Evolutionary conservation across 2,329 filamentous ascomycete genomes (phyloP).

Genomic region (Alternaria postmessia): DNA sequence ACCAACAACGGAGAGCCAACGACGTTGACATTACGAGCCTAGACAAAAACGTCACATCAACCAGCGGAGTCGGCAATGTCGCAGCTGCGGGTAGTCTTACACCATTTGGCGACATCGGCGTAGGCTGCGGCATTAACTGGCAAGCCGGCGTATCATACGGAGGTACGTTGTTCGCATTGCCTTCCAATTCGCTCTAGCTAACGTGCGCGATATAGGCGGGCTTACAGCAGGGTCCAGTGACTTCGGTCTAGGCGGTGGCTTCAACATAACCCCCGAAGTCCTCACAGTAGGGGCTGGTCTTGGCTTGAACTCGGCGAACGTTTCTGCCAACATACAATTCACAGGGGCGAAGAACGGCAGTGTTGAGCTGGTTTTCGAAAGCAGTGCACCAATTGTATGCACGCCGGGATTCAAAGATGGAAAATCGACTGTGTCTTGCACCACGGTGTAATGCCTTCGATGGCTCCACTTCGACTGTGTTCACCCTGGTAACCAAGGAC

Average conservation of each 20-base stretch:
- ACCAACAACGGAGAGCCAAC: not conserved
- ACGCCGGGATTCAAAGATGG: slow-evolving; percentile 4
- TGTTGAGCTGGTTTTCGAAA: slow-evolving; percentile 15
- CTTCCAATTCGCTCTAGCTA: not conserved
- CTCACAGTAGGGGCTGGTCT: slow-evolving; percentile 13
- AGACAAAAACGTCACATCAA: slow-evolving; percentile 15
- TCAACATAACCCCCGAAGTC: slow-evolving; percentile 12
- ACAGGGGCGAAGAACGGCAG: slow-evolving; percentile 14
- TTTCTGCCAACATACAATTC: slow-evolving; percentile 16
- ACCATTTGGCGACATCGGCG: slow-evolving; percentile 20
- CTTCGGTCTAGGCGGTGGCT: slow-evolving; percentile 19
- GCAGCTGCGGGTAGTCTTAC: slow-evolving; percentile 16
- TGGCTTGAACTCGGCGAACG: slow-evolving; percentile 17
- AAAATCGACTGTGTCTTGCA: not conserved
- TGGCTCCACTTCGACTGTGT: not conserved
- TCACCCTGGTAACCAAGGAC: slow-evolving; percentile 5
- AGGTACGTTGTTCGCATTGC: slow-evolving; percentile 2
- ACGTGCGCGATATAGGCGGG: slow-evolving; percentile 9
- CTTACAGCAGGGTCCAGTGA: slow-evolving; percentile 18
- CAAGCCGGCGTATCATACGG: slow-evolving; percentile 14
- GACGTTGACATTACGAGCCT: slow-evolving; percentile 12
- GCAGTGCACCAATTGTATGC: slow-evolving; percentile 6
- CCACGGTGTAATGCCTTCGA: too few species aligned
- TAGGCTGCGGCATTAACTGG: slow-evolving; percentile 24
- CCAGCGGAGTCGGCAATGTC: slow-evolving; percentile 14